Evolutionary conservation across 2,329 filamentous ascomycete species (phyloP).

Genomic region (Fusarium haematococcum): DNA sequence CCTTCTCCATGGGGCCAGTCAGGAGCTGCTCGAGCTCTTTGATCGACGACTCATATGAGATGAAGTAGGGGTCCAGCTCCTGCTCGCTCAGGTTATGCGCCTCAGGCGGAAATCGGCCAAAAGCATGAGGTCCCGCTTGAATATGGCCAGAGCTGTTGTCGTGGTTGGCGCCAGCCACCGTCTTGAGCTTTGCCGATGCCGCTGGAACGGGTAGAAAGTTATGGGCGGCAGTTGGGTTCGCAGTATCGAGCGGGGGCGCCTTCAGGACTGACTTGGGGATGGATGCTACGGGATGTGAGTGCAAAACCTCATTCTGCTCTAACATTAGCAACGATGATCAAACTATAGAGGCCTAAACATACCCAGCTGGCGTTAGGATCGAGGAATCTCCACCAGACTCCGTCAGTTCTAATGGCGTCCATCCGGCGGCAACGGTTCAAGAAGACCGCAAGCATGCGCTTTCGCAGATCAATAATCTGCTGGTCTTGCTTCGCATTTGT

Average conservation of each 20-base stretch:
- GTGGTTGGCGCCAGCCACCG: conserved; percentile 55
- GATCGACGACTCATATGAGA: conserved; percentile 90
- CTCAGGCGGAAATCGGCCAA: conserved; percentile 86
- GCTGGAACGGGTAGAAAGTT: conserved; percentile 88
- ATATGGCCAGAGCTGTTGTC: conserved; percentile 52
- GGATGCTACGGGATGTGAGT: conserved; percentile 89
- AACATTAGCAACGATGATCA: conserved; percentile 31
- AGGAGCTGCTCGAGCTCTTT: conserved; percentile 91
- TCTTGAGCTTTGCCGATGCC: conserved; percentile 85
- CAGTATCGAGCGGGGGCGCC: conserved; percentile 92
- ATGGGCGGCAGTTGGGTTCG: conserved; percentile 91
- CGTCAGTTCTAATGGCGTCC: conserved; percentile 91
- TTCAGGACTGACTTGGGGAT: conserved; percentile 95
- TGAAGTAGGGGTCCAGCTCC: conserved; percentile 95
- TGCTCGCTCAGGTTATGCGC: conserved; percentile 82
- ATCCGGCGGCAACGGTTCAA: conserved; percentile 92
- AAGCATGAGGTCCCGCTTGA: conserved; percentile 66
- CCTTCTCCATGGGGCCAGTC: conserved; percentile 95
- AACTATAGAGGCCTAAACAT: conserved; percentile 44
- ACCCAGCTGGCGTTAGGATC: conserved; percentile 99
- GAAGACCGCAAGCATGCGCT: conserved; percentile 97
- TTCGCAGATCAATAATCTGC: conserved; percentile 94
- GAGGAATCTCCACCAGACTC: conserved; percentile 97
- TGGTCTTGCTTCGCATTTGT: conserved; percentile 98
- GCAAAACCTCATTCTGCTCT: conserved; percentile 87